Conservation (phyloP, 371 early-diverging fungal genomes). For the Saksenaea oblongispora region DNA sequence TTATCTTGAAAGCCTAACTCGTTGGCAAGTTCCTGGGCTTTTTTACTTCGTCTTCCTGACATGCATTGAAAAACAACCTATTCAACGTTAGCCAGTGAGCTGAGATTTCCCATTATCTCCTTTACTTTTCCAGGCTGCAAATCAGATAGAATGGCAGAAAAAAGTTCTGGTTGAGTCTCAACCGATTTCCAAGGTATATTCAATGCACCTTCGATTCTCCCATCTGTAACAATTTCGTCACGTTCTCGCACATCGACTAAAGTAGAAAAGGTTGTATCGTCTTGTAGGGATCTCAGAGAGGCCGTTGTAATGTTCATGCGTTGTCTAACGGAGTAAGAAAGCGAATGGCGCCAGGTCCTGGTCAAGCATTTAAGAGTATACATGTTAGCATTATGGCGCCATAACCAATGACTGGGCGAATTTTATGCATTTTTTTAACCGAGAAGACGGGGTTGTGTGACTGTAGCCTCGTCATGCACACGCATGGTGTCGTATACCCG, state of each 20-base stretch:
- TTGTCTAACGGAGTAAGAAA: background rate
- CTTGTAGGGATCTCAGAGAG: background rate
- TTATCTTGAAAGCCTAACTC: conserved; percentile 34
- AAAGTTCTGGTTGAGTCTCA: conserved; percentile 14
- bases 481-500: background rate
- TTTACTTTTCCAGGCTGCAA: conserved; percentile 25
- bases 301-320: background rate
- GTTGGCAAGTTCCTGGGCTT: conserved; percentile 27
- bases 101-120: background rate
- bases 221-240: conserved; percentile 26
- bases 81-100: background rate
- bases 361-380: background rate
- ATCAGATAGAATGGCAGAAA: conserved; percentile 23
- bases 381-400: background rate
- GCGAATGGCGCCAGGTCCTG: background rate
- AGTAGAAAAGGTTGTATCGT: background rate
- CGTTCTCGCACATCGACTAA: conserved; percentile 35
- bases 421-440: background rate
- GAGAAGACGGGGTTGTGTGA: background rate
- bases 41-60: conserved; percentile 42
- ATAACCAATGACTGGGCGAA: background rate
- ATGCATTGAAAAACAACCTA: conserved; percentile 44
- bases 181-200: conserved; percentile 33
- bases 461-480: background rate
- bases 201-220: conserved; percentile 25